These are phyloP conservation scores for Colletotrichum sp. DNA, from an alignment of 2,329 filamentous ascomycete genomes.

Conservation along the genomic window DNA sequence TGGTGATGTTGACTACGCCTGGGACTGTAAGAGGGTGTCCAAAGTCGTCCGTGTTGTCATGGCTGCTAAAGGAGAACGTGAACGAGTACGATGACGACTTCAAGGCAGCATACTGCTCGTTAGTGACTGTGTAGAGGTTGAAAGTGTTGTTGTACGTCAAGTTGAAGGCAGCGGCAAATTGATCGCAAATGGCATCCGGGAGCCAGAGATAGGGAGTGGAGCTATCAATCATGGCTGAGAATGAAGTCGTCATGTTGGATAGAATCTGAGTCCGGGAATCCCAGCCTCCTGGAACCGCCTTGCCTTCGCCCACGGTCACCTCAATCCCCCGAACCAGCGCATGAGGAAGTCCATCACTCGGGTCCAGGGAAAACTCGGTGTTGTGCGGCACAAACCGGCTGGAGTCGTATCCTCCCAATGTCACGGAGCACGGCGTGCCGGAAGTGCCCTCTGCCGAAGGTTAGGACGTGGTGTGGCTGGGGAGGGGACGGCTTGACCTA, in stretches of 20 bases:
- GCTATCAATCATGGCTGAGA: slow-evolving; percentile 64
- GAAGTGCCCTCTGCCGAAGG: slow-evolving; percentile 35
- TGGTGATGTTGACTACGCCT: slow-evolving; percentile 62
- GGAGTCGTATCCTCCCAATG: slow-evolving; percentile 73
- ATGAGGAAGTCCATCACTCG: slow-evolving; percentile 60
- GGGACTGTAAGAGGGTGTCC: slow-evolving; percentile 51
- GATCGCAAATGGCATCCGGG: slow-evolving; percentile 63
- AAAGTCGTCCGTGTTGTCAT: slow-evolving; percentile 58
- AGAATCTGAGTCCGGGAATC: slow-evolving; percentile 39
- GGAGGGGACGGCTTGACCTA: slow-evolving; percentile 40
- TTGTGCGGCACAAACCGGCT: slow-evolving; percentile 67
- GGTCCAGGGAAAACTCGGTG: slow-evolving; percentile 61
- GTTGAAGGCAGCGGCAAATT: slow-evolving; percentile 68
- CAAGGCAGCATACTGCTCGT: slow-evolving; percentile 58
- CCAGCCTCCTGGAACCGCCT: slow-evolving; percentile 43
- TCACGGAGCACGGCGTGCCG: slow-evolving; percentile 61
- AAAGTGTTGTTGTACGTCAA: slow-evolving; percentile 69
- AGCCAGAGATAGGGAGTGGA: slow-evolving; percentile 70
- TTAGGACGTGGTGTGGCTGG: slow-evolving; percentile 30
- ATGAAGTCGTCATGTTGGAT: slow-evolving; percentile 50
- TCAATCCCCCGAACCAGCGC: slow-evolving; percentile 65
- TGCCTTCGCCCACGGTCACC: slow-evolving; percentile 36
- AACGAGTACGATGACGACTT: slow-evolving; percentile 51
- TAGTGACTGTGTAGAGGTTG: slow-evolving; percentile 68
- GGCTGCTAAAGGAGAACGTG: slow-evolving; percentile 62